phyloP scores from a whole-genome alignment of 2,329 filamentous ascomycete species.

The Ophiostoma triangulosporum region DNA sequence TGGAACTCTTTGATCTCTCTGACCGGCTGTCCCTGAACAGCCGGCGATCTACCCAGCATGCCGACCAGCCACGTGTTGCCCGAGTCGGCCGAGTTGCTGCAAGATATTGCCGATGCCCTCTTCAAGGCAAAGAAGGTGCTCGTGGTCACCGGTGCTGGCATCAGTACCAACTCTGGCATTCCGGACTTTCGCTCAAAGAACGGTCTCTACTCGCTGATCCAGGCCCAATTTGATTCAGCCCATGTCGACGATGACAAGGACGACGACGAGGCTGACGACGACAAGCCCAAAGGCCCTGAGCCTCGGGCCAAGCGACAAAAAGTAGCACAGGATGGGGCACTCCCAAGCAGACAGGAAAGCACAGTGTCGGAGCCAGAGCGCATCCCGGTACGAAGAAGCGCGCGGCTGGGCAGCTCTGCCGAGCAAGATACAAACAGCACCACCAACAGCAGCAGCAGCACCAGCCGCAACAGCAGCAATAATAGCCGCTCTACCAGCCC shows the following conservation, averaged over 20 bases:
- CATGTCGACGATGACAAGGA: constrained; percentile 11
- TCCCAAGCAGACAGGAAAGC: neutral
- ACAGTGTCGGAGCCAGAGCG: neutral
- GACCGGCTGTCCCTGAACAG: neutral
- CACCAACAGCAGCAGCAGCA: neutral
- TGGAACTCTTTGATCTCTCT: neutral
- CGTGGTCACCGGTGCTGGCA: constrained; percentile 58
- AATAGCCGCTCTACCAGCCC: neutral
- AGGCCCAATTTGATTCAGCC: constrained; percentile 47
- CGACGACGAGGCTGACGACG: constrained; percentile 9
- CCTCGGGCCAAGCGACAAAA: constrained; percentile 21
- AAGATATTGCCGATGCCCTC: constrained; percentile 50
- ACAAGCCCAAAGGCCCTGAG: neutral
- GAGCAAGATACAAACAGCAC: neutral
- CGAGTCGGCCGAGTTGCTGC: constrained; percentile 39
- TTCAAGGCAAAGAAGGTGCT: constrained; percentile 56
- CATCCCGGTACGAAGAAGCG: neutral
- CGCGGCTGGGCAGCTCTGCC: neutral
- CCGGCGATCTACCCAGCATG: constrained; percentile 27
- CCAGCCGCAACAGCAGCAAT: neutral
- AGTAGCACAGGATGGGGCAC: constrained; percentile 13
- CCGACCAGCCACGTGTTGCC: constrained; percentile 43
- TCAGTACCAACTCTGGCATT: constrained; percentile 64
- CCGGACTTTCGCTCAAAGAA: constrained; percentile 62
- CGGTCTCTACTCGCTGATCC: constrained; percentile 59